Evolutionary conservation across 139 green algal genomes (phyloP), one percentile per base, ranked within the genome.

Genomic region (Chlorella sp.): DNA sequence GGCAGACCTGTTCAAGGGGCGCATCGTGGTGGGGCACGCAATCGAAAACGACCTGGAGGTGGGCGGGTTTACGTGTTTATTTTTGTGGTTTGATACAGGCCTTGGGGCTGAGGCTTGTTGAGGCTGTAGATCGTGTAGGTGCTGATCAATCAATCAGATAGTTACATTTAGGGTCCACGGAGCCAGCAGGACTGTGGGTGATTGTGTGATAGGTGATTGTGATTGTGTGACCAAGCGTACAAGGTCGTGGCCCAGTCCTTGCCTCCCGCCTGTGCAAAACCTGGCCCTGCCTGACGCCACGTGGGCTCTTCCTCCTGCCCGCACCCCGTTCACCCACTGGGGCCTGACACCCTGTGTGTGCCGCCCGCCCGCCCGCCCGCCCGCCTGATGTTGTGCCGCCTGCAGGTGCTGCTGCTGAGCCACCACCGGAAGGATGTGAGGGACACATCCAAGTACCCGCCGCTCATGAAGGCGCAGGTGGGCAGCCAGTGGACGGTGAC

Each of bases 11-110:
- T 76, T 98, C 18, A 81, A 92, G 79, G 97, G 94, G 14, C 93
- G 96, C 19, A 91, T 95, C 22, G 53, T 99, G 48, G 97, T 99
- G 64, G 97, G 97, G 30, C 97, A 99, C 80, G 88, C 96, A 42
- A 82, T 99, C 26, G 80, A 91, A 34, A 97, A 99, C 90, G 97
- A 99, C 93, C 91, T 99, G 26, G 91, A 95, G 90, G 96, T 95
- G 79, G 85, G 89, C 5, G 48, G 48, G 48, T 5, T 57, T 57
- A 9, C 9, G 48, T 16, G 48, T 57, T 57, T 5, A 57, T 57
- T 57, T 57, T 9, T 5, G 9, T 57, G 48, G n/a, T n/a, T n/a
- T n/a, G n/a, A n/a, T n/a, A n/a, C n/a, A 57, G 48, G 48, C 48
- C 48, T 57, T 5, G 48, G 48, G 48, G 48, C 9, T 9, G 48